Percentiles rank a stretch among this genome's conserved stretches.
These are phyloP conservation scores for Stephania japonica DNA, from an alignment of 164 flowering plant species.

Conservation along the genomic window DNA sequence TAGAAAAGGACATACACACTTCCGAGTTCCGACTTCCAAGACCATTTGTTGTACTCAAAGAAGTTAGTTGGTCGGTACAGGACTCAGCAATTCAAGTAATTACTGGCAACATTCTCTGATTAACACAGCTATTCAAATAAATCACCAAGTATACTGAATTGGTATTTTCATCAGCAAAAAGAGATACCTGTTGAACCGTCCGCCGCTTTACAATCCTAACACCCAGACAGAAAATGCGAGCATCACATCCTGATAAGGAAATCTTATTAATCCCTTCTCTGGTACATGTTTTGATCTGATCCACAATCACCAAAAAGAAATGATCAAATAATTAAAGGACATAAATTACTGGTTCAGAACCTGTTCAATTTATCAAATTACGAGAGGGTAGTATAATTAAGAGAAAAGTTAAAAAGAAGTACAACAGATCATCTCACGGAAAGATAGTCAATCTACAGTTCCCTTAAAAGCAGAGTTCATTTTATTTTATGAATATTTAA, in stretches of 20 bases:
- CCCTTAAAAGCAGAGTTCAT: neutral
- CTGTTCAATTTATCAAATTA: neutral
- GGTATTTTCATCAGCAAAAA: neutral
- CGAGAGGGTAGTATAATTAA: neutral
- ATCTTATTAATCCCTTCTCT: conserved; percentile 81
- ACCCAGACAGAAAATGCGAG: conserved; percentile 87
- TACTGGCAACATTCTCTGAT: neutral
- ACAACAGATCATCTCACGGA: neutral
- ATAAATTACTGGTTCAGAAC: neutral
- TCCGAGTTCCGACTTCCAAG: neutral
- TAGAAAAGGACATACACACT: neutral
- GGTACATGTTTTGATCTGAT: conserved; percentile 68
- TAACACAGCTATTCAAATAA: neutral
- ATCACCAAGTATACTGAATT: neutral
- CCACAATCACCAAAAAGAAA: neutral
- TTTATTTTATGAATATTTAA: neutral
- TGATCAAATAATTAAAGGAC: neutral
- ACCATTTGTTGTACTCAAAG: neutral
- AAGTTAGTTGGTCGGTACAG: neutral
- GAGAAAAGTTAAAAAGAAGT: neutral
- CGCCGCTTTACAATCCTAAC: conserved; percentile 81
- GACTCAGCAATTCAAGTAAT: neutral
- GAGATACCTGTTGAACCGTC: conserved; percentile 64
- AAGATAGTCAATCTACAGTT: neutral
- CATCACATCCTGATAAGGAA: conserved; percentile 68